These are phyloP conservation scores for Kuraishia piskuri DNA, from an alignment of 805 yeast genomes.

Conservation along the genomic window DNA sequence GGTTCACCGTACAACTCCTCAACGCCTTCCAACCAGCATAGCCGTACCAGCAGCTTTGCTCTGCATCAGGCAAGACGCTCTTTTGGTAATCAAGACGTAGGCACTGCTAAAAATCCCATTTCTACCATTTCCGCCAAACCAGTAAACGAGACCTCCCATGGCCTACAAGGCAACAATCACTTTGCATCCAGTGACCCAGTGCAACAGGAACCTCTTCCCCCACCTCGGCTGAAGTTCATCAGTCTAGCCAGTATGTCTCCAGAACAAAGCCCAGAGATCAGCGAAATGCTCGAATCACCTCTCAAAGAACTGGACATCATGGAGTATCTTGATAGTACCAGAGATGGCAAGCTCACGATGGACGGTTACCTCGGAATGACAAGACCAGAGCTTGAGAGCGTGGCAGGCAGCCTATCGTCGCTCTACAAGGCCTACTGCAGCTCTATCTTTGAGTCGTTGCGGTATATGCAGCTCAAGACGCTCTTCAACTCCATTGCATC, in stretches of 20 bases:
- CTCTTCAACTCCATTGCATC: slow-evolving; percentile 43
- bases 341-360: not conserved
- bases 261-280: not conserved
- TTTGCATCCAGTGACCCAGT: not conserved
- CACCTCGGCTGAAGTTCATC: not conserved
- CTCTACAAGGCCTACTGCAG: slow-evolving; percentile 59
- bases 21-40: not conserved
- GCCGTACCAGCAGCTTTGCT: not conserved
- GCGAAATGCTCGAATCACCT: not conserved
- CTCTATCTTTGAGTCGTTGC: slow-evolving; percentile 52
- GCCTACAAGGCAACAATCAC: no score
- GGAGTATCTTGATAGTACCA: not conserved
- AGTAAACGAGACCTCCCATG: no score
- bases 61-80: not conserved
- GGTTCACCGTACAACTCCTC: slow-evolving; percentile 4
- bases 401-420: slow-evolving; percentile 34
- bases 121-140: not conserved
- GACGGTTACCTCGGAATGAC: not conserved
- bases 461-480: slow-evolving; percentile 59
- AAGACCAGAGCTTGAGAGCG: not conserved
- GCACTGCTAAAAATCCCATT: not conserved
- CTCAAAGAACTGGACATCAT: not conserved
- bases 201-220: not conserved
- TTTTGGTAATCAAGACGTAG: not conserved
- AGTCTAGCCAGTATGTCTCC: not conserved